phyloP scores from a whole-genome alignment of 1,284 basidiomycete genomes.

The Pyrrhoderma lamaoense region DNA sequence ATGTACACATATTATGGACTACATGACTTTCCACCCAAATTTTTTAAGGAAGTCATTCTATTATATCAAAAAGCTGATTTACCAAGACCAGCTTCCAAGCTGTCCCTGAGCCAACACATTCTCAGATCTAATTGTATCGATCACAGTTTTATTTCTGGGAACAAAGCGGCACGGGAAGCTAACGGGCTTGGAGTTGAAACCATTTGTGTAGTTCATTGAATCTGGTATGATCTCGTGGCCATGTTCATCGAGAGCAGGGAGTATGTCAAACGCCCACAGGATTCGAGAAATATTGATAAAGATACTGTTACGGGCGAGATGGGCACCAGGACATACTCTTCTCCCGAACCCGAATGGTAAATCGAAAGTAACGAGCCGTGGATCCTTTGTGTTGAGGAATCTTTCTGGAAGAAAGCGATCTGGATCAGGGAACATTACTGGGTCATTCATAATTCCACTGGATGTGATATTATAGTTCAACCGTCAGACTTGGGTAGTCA shows the following conservation, averaged over 20 bases:
- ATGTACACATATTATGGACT: too few relatives aligned
- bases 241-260: conserved; percentile 24
- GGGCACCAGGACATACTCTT: conserved; percentile 40
- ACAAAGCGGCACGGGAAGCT: conserved; percentile 35
- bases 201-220: conserved; percentile 33
- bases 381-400: conserved; percentile 31
- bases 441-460: conserved; percentile 39
- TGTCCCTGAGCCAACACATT: conserved; percentile 22
- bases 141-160: conserved; percentile 24
- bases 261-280: conserved; percentile 37
- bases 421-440: conserved; percentile 28
- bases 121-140: conserved; percentile 26
- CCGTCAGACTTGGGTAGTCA: background rate
- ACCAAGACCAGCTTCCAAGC: conserved; percentile 17
- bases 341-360: conserved; percentile 42
- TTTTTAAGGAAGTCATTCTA: too few relatives aligned
- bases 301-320: conserved; percentile 37
- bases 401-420: conserved; percentile 36
- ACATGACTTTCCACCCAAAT: too few relatives aligned
- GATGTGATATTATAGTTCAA: background rate
- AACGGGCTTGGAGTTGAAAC: conserved; percentile 40
- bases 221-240: conserved; percentile 24
- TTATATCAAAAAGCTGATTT: too few relatives aligned
- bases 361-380: conserved; percentile 33
- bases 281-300: conserved; percentile 37